phyloP scores from a whole-genome alignment of 306 rosid species.

The Glycyrrhiza uralensis region DNA sequence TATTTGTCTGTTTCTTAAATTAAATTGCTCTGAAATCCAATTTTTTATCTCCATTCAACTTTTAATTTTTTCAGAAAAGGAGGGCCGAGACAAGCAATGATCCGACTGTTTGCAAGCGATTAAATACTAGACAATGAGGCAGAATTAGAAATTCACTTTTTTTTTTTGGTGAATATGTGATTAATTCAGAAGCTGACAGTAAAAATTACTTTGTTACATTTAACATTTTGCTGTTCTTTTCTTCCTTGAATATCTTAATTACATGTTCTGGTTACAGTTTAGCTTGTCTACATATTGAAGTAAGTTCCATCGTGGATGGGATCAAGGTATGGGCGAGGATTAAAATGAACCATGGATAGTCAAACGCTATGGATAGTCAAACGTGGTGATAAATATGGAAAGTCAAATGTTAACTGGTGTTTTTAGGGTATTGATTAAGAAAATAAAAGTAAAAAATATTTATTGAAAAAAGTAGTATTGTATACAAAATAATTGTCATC shows the following conservation, averaged over 20 bases:
- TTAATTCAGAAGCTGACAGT: not conserved
- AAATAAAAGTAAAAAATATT: too few species aligned
- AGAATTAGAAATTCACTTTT: not conserved
- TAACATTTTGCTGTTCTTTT: conserved; percentile 11
- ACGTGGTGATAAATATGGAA: too few species aligned
- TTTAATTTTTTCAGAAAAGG: conserved; percentile 31
- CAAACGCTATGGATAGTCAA: too few species aligned
- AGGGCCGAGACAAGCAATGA: conserved; percentile 23
- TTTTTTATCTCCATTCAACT: not conserved
- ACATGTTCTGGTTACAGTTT: not conserved
- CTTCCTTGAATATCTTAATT: not conserved
- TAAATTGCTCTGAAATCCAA: not conserved
- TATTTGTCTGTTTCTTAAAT: not conserved
- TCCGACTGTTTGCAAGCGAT: conserved; percentile 28
- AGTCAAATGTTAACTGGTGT: too few species aligned
- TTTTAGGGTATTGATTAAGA: too few species aligned
- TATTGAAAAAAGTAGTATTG: too few species aligned
- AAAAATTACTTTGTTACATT: conserved; percentile 8
- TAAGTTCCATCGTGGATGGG: too few species aligned
- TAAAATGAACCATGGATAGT: too few species aligned
- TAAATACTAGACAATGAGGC: conserved; percentile 20
- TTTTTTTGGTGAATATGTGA: not conserved
- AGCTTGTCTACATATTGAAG: too few species aligned
- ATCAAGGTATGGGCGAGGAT: too few species aligned
- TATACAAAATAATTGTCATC: too few species aligned